phyloP scores from a whole-genome alignment of 768 basidiomycete species.

The Tephrocybe sp. region DNA sequence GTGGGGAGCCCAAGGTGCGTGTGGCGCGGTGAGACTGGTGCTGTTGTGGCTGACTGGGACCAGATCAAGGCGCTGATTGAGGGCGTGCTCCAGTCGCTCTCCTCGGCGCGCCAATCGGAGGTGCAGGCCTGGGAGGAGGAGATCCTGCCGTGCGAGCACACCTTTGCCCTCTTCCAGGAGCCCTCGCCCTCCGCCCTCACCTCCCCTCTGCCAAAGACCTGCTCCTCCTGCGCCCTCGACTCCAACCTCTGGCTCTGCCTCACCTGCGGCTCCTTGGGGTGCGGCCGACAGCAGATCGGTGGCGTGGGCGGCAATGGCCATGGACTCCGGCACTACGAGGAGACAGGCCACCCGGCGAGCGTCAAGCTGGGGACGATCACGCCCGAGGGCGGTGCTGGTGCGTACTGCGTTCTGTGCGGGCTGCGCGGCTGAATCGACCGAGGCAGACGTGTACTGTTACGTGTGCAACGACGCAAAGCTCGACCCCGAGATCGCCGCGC shows the following conservation, averaged over 20 bases:
- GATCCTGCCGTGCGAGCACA: constrained; percentile 83
- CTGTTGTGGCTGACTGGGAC: too few species aligned
- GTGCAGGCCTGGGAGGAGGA: constrained; percentile 99
- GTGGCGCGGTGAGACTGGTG: too few species aligned
- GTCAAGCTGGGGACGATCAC: constrained; percentile 98
- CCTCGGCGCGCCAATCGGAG: constrained; percentile 90
- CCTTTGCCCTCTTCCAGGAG: constrained; percentile 44
- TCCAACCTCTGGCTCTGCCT: constrained; percentile 96
- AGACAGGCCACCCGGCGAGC: constrained; percentile 73
- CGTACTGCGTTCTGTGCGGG: constrained; percentile 19
- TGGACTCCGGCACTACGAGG: constrained; percentile 74
- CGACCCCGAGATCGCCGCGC: constrained; percentile 72
- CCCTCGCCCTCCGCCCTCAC: constrained; percentile 47
- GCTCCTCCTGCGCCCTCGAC: constrained; percentile 79
- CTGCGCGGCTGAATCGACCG: too few species aligned
- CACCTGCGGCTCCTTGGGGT: constrained; percentile 86
- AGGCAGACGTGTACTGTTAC: constrained; percentile 98
- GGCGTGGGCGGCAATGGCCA: constrained; percentile 88
- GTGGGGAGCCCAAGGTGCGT: too few species aligned
- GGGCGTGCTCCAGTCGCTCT: constrained; percentile 76
- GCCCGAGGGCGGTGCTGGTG: constrained; percentile 89
- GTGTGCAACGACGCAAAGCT: constrained; percentile 79
- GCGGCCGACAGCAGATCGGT: constrained; percentile 85
- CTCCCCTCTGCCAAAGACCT: constrained; percentile 69
- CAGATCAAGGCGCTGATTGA: constrained; percentile 62